Conservation (phyloP, 768 basidiomycete species). For the Dioszegia aurantiaca region DNA sequence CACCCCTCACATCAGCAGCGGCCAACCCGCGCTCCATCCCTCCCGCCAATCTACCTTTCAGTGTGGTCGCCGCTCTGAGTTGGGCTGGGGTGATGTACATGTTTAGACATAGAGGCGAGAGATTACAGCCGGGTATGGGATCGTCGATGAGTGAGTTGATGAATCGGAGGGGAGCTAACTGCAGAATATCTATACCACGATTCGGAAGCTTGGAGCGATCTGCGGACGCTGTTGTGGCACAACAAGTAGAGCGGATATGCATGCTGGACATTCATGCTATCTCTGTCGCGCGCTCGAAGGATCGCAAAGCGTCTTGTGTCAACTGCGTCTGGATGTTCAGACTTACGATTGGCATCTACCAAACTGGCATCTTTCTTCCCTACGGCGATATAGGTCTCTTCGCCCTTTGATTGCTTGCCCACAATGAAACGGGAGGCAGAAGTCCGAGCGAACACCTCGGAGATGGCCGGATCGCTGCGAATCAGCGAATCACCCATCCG, state of each 20-base stretch:
- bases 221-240: constrained; percentile 86
- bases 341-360: constrained; percentile 43
- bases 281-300: constrained; percentile 11
- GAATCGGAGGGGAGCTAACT: not conserved
- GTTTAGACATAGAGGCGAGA: constrained; percentile 79
- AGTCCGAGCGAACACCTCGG: constrained; percentile 33
- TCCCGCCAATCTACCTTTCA: constrained; percentile 79
- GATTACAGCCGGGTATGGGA: constrained; percentile 96
- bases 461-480: constrained; percentile 10
- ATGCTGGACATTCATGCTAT: too few species aligned
- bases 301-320: constrained; percentile 16
- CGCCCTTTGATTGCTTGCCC: constrained; percentile 16
- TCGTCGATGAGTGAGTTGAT: constrained; percentile 70
- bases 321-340: not conserved
- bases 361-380: constrained; percentile 42
- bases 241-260: constrained; percentile 60
- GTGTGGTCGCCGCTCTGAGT: constrained; percentile 76
- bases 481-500: not conserved
- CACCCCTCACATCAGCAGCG: constrained; percentile 47
- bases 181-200: constrained; percentile 80
- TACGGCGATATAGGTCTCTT: constrained; percentile 32
- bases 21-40: constrained; percentile 63
- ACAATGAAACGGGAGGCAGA: constrained; percentile 23
- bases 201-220: constrained; percentile 77
- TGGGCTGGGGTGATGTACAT: constrained; percentile 99